A percentile compares a stretch with the other conserved stretches of the same genome.
These are phyloP conservation scores for Cryptococcus sp. DNA, from an alignment of 1,284 basidiomycete species.

Conservation along the genomic window DNA sequence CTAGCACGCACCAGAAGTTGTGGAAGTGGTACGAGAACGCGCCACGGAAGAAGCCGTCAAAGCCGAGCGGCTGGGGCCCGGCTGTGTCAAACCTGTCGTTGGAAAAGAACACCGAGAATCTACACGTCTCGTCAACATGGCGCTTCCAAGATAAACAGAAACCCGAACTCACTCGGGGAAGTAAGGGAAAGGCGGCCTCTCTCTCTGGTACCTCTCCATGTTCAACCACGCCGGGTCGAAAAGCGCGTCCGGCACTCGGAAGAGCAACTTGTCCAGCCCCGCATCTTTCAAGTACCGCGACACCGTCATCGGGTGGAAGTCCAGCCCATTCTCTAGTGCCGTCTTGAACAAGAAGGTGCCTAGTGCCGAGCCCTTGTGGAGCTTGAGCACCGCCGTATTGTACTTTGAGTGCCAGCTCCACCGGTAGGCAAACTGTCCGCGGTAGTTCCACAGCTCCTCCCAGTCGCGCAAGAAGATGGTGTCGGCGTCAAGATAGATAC, in stretches of 20 bases:
- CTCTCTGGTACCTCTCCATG: constrained; percentile 74
- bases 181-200: constrained; percentile 77
- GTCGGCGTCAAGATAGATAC: constrained; percentile 82
- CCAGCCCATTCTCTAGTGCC: constrained; percentile 75
- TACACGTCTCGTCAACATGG: constrained; percentile 30
- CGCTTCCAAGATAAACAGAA: not conserved
- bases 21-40: constrained; percentile 84
- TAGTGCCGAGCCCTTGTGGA: constrained; percentile 76
- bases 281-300: constrained; percentile 75
- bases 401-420: constrained; percentile 78
- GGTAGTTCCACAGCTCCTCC: constrained; percentile 86
- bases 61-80: constrained; percentile 69
- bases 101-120: constrained; percentile 76
- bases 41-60: constrained; percentile 81
- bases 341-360: constrained; percentile 79
- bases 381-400: constrained; percentile 78
- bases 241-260: constrained; percentile 75
- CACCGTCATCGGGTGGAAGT: constrained; percentile 84
- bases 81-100: constrained; percentile 66
- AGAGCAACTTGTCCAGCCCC: constrained; percentile 64
- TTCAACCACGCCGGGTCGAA: constrained; percentile 86
- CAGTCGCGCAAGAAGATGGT: constrained; percentile 84
- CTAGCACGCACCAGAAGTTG: constrained; percentile 63
- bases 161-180: constrained; percentile 63
- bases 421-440: constrained; percentile 79